Percentiles rank a stretch among this genome's conserved stretches.
phyloP scores from a whole-genome alignment of 371 early-diverging fungal species.

The Mycotypha africana region DNA sequence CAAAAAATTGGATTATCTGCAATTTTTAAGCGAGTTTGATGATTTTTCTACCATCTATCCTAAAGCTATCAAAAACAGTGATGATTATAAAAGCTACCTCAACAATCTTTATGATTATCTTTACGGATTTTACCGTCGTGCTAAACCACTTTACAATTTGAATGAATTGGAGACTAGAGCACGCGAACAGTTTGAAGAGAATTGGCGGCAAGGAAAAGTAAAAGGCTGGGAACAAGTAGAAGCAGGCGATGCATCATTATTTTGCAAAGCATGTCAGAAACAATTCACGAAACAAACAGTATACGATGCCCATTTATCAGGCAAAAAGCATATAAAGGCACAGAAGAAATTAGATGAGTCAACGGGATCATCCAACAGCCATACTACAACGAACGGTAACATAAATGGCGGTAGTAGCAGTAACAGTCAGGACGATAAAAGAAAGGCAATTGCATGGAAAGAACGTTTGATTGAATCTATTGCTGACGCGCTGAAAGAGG shows the following conservation, averaged over 20 bases:
- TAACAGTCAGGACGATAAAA: slow-evolving; percentile 45
- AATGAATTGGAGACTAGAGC: slow-evolving; percentile 44
- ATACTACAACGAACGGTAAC: slow-evolving; percentile 22
- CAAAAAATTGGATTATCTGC: slow-evolving; percentile 72
- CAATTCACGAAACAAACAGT: slow-evolving; percentile 83
- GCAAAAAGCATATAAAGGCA: slow-evolving; percentile 88
- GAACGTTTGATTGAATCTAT: slow-evolving; percentile 66
- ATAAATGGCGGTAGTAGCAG: too few relatives aligned
- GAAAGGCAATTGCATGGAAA: slow-evolving; percentile 52
- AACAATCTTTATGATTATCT: slow-evolving; percentile 62
- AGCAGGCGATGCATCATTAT: slow-evolving; percentile 43
- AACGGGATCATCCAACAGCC: too few relatives aligned
- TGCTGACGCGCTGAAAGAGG: slow-evolving; percentile 50
- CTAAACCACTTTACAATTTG: slow-evolving; percentile 78
- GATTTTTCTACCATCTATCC: slow-evolving; percentile 59
- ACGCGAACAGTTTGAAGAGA: slow-evolving; percentile 48
- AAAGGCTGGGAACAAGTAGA: slow-evolving; percentile 61
- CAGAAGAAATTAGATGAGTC: slow-evolving; percentile 49
- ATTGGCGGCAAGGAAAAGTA: slow-evolving; percentile 56
- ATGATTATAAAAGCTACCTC: slow-evolving; percentile 71
- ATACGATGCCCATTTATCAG: slow-evolving; percentile 79
- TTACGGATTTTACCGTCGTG: slow-evolving; percentile 66
- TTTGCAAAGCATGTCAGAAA: slow-evolving; percentile 81
- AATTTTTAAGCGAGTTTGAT: slow-evolving; percentile 70
- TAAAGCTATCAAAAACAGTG: slow-evolving; percentile 50